phyloP scores from a whole-genome alignment of 441 rosid genomes.

The Populus hybrid region DNA sequence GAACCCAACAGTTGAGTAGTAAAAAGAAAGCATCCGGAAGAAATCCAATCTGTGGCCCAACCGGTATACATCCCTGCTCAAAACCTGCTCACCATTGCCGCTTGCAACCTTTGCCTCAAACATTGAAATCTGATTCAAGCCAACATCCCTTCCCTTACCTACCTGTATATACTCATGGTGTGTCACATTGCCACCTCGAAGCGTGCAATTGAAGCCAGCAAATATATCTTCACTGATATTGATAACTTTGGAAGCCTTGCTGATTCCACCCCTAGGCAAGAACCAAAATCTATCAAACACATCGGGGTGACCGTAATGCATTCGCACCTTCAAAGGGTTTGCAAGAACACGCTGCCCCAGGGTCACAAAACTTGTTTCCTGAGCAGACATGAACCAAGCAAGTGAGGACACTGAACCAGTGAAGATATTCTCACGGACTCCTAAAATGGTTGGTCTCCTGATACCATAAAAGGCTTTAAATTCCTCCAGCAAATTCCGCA shows the following conservation, averaged over 20 bases:
- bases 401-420: slow-evolving; percentile 94
- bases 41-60: slow-evolving; percentile 89
- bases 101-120: slow-evolving; percentile 92
- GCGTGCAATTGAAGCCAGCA: slow-evolving; percentile 88
- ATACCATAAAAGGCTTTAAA: slow-evolving; percentile 62
- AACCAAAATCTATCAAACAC: slow-evolving; percentile 95
- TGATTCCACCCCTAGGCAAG: slow-evolving; percentile 73
- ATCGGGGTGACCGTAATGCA: slow-evolving; percentile 97
- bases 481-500: slow-evolving; percentile 86
- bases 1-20: slow-evolving; percentile 66
- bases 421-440: slow-evolving; percentile 87
- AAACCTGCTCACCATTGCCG: slow-evolving; percentile 88
- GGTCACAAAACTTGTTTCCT: slow-evolving; percentile 83
- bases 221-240: slow-evolving; percentile 91
- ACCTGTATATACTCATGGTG: slow-evolving; percentile 95
- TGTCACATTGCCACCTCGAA: slow-evolving; percentile 87
- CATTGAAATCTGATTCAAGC: slow-evolving; percentile 83
- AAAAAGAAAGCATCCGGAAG: slow-evolving; percentile 86
- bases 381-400: slow-evolving; percentile 91
- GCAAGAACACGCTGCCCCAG: too few species aligned
- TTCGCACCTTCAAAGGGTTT: slow-evolving; percentile 75
- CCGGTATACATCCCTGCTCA: slow-evolving; percentile 89
- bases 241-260: slow-evolving; percentile 83
- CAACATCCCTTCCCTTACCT: slow-evolving; percentile 96
- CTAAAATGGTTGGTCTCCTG: slow-evolving; percentile 83